These are phyloP conservation scores for Pascua sp. DNA, from an alignment of 1,284 basidiomycete species.

Conservation along the genomic window DNA sequence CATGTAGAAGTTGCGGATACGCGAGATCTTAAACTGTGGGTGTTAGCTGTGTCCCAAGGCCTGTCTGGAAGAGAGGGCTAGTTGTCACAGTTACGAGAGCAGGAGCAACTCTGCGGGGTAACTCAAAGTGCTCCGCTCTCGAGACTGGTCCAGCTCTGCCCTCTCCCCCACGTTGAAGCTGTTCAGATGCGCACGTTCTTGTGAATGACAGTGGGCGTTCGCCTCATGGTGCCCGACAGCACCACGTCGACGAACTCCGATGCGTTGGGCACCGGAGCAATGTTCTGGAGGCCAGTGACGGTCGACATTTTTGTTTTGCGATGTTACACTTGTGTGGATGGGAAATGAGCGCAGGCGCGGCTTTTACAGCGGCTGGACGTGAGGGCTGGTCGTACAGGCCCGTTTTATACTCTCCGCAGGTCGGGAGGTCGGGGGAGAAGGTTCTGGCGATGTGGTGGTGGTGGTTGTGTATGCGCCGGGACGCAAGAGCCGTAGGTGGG, in stretches of 20 bases:
- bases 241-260: conserved; percentile 92
- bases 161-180: conserved; percentile 14
- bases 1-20: conserved; percentile 74
- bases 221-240: conserved; percentile 80
- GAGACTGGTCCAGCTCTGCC: no score
- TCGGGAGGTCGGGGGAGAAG: no score
- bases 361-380: neutral
- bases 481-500: no score
- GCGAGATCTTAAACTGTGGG: conserved; percentile 68
- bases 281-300: conserved; percentile 72
- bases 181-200: conserved; percentile 60
- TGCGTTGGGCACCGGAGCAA: conserved; percentile 94
- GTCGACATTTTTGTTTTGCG: conserved; percentile 32
- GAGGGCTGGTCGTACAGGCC: no score
- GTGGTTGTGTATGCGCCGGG: no score
- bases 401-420: no score
- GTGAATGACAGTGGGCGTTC: conserved; percentile 96
- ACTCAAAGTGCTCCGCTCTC: neutral
- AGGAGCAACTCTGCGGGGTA: neutral
- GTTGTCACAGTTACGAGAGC: neutral
- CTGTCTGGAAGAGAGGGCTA: neutral
- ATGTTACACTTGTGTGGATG: conserved; percentile 2
- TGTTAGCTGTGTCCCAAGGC: conserved; percentile 55
- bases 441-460: no score
- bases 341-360: neutral